Evolutionary conservation across 371 early-diverging fungal species (phyloP).

Genomic region (Neoconidiobolus thromboides): DNA sequence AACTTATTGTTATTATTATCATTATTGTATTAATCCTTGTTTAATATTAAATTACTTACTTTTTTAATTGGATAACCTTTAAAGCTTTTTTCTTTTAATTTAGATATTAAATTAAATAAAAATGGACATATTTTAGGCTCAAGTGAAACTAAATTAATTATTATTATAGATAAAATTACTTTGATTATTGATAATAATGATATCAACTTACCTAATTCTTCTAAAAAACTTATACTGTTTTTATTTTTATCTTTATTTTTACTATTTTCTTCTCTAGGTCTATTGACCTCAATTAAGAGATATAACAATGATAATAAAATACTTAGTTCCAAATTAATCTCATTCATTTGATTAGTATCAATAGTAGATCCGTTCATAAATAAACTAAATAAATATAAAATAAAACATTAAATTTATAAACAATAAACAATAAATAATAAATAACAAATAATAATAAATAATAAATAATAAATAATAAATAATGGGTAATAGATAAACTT

Average conservation of each 20-base stretch:
- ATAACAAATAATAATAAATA: too few species aligned
- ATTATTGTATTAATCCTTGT: too few species aligned
- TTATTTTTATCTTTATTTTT: neutral
- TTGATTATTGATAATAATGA: neutral
- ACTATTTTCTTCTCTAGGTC: neutral
- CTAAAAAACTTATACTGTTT: neutral
- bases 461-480: too few species aligned
- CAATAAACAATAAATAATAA: too few species aligned
- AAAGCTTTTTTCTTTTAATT: slow-evolving; percentile 3
- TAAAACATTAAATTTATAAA: neutral
- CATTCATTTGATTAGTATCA: neutral
- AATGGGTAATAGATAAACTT: neutral
- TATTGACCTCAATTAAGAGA: neutral
- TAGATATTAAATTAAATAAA: neutral
- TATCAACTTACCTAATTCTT: neutral
- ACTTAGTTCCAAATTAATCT: slow-evolving; percentile 2
- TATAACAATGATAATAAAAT: neutral
- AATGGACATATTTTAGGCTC: neutral
- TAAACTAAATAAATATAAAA: neutral
- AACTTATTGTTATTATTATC: neutral
- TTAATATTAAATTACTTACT: neutral
- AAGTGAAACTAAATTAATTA: neutral
- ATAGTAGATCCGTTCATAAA: neutral
- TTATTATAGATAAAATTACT: neutral
- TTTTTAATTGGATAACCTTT: slow-evolving; percentile 7